A percentile compares a stretch with the other conserved stretches of the same genome.
Evolutionary conservation across 2,329 filamentous ascomycete species (phyloP).

Genomic region (Xylaria polymorpha): DNA sequence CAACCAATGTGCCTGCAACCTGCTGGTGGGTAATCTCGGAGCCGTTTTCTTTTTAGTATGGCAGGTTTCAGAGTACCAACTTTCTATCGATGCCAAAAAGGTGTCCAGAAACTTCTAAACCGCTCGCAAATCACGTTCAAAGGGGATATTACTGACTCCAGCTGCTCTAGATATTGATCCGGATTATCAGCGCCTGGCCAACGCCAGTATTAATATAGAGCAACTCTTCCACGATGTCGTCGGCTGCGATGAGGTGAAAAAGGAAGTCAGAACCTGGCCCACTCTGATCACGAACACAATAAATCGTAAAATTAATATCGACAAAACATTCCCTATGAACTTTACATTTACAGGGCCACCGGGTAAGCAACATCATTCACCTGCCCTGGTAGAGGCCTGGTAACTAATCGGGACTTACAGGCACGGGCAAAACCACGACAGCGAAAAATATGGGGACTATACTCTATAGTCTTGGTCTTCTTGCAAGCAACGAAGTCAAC

Average conservation of each 20-base stretch:
- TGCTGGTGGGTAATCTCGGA: slow-evolving; percentile 40
- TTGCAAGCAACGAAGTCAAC: slow-evolving; percentile 68
- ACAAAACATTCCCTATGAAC: slow-evolving; percentile 64
- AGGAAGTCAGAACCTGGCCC: slow-evolving; percentile 64
- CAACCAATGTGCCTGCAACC: slow-evolving; percentile 41
- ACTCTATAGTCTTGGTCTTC: slow-evolving; percentile 78
- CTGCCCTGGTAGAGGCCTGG: background rate
- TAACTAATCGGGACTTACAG: slow-evolving; percentile 22
- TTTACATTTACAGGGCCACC: slow-evolving; percentile 70
- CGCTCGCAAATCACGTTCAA: too few species aligned
- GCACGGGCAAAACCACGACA: slow-evolving; percentile 72
- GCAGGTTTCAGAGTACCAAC: too few species aligned
- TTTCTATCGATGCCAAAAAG: too few species aligned
- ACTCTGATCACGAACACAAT: slow-evolving; percentile 58
- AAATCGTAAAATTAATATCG: slow-evolving; percentile 58
- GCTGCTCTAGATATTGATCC: slow-evolving; percentile 59
- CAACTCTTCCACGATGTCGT: slow-evolving; percentile 41
- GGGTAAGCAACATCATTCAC: slow-evolving; percentile 52
- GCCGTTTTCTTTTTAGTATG: too few species aligned
- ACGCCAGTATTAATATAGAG: slow-evolving; percentile 55
- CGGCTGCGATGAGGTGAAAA: slow-evolving; percentile 73
- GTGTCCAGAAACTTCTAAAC: too few species aligned
- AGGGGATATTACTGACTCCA: too few species aligned
- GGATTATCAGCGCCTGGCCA: slow-evolving; percentile 59
- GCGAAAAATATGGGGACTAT: slow-evolving; percentile 79